Base-by-base conservation (phyloP, 768 basidiomycete species). In the Pulveroboletus sp. region DNA sequence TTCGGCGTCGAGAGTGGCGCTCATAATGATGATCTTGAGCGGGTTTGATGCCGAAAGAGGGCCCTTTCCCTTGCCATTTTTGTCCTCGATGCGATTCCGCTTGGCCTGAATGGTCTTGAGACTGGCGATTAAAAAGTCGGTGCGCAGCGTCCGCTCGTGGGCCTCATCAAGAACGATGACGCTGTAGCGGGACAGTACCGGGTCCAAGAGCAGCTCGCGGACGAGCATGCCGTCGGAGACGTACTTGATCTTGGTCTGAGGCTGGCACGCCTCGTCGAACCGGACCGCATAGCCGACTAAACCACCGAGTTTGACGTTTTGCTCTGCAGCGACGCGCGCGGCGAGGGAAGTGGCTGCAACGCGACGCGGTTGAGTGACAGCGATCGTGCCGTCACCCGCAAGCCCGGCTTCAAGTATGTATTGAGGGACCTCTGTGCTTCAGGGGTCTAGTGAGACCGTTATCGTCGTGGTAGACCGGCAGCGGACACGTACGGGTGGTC, bases 211-310 rank as follows among this genome's bases (percentile, higher is more conserved):
- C 43, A 94, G 79, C 75, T 99, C 96, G 36, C 93, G 82, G 36
- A 94, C 86, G 56, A 98, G 84, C 89, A 98, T 97, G 54, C 96
- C 96, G 60, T 99, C 96, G 47, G 94, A 98, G 69, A 96, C 78
- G 63, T 93, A 99, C 71, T 97, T 98, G 70, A 98, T 88, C 41
- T 85, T 80, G 4, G 96, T 99, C 2, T 80, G 73, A 0, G 78
- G 63, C 10, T 82, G 75, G 12, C 77, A 79, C 17, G 79, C 72
- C 61, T 98, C 95, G 65, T 98, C 93, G 68, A 99, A 99, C 13
- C 96, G 89, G 32, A 99, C 93, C 2, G 92, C 83, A 68, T 99
- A 99, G 6, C 96, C 95, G 34, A 99, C 91, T 22, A 83, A 70
- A 6, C 77, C 71, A 38, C 96, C 96, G 3, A 97, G 65, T 1